Evolutionary conservation across 345 rosid genomes (phyloP), one percentile per base, ranked within the genome.

Genomic region (Rhizophora mangle): DNA sequence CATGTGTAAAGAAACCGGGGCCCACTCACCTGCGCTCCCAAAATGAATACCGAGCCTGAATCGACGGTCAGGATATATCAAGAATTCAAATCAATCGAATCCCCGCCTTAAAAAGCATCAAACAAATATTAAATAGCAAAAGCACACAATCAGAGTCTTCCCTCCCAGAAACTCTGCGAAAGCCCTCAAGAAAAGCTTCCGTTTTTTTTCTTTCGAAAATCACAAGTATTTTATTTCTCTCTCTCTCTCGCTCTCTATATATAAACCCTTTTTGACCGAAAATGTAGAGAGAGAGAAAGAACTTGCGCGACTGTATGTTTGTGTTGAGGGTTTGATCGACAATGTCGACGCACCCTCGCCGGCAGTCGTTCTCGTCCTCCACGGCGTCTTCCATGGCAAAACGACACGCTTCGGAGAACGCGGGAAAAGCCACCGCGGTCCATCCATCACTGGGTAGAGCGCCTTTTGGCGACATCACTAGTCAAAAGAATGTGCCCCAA

Each of bases 391-490:
- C 88, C 21, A 52, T 81, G 30, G 80, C 87, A 1, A 86, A 84
- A 52, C 78, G 88, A 3, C 82, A 66, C 1, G 84, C 83, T 9
- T 80, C 88, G 16, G 88, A 81, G 74, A 83, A 78, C 69, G 68
- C 27, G 16, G 81, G 83, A 37, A 83, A 84, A 76, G 69, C 68
- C 43, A 63, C 75, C 37, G 74, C 78, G 19, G 68, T 74, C 49
- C 75, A 78, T 24, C 71, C 87, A 22, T 82, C 77, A 52, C 71
- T 68, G 85, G 74, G 83, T 54, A 89, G 97, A 75, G 87, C 88
- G 20, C 96, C 97, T 18, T 91, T 93, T 29, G 71, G 83, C 62
- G 89, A 93, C 68, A 78, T 93, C 68, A 84, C 93, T 2, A 93
- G 90, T 75, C 86, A 81, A 16, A 90, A 78, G 76, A 87, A 72